phyloP scores from a whole-genome alignment of 2,329 filamentous ascomycete genomes.

The Pseudogymnoascus sp. region DNA sequence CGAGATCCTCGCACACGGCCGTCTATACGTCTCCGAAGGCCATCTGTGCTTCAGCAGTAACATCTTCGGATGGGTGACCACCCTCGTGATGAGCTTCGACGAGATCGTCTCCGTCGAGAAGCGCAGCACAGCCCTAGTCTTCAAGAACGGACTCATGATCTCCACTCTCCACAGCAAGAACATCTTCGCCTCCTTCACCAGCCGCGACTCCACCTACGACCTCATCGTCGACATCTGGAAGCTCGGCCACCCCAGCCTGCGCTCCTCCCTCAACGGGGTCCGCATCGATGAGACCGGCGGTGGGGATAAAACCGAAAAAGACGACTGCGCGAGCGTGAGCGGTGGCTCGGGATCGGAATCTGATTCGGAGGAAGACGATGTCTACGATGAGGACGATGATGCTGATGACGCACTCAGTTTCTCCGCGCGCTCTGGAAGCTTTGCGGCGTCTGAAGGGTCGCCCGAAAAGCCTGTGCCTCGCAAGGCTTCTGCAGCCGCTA shows the following conservation, averaged over 20 bases:
- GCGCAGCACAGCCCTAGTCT: conserved; percentile 87
- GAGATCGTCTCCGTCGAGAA: conserved; percentile 97
- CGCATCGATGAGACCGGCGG: conserved; percentile 68
- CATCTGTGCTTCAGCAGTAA: conserved; percentile 99
- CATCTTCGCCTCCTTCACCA: conserved; percentile 90
- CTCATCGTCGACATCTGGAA: conserved; percentile 98
- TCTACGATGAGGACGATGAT: conserved; percentile 46
- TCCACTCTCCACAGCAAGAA: conserved; percentile 93
- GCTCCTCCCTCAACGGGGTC: conserved; percentile 85
- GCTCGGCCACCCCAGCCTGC: conserved; percentile 83
- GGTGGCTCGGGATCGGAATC: conserved; percentile 47
- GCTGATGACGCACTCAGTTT: conserved; percentile 57
- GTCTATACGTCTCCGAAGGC: conserved; percentile 92
- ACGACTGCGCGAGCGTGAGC: conserved; percentile 39
- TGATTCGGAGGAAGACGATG: conserved; percentile 43
- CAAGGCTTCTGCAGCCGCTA: conserved; percentile 59
- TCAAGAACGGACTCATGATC: conserved; percentile 96
- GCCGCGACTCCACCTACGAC: conserved; percentile 92
- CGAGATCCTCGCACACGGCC: conserved; percentile 88
- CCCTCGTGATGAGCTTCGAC: conserved; percentile 94
- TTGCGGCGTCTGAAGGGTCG: conserved; percentile 40
- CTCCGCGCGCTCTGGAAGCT: conserved; percentile 33
- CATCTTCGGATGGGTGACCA: conserved; percentile 96
- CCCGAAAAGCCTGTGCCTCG: conserved; percentile 57
- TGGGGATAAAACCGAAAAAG: conserved; percentile 86